phyloP scores from a whole-genome alignment of 305 asterid species.

The Fraxinus sp. region DNA sequence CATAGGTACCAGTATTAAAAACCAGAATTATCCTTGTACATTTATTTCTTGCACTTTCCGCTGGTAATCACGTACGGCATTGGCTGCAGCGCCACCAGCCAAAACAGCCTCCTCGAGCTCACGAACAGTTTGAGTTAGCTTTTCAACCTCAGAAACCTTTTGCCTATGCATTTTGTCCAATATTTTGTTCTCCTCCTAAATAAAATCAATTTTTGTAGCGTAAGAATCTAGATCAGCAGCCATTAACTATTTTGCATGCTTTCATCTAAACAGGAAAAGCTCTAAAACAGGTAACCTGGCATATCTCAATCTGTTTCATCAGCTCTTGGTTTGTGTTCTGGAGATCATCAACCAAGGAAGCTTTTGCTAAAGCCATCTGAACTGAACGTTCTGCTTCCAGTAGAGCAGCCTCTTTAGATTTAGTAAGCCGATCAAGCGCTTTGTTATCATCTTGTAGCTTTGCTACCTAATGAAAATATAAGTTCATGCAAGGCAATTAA shows the following conservation, averaged over 20 bases:
- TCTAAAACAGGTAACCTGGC: slow-evolving; percentile 62
- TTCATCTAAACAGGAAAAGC: slow-evolving; percentile 12
- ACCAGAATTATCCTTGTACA: slow-evolving; percentile 33
- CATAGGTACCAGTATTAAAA: no score
- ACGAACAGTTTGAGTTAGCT: slow-evolving; percentile 72
- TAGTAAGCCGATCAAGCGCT: slow-evolving; percentile 85
- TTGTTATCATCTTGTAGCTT: slow-evolving; percentile 88
- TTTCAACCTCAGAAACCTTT: slow-evolving; percentile 88
- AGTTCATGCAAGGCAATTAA: slow-evolving; percentile 7
- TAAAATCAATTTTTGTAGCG: background rate
- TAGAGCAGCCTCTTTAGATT: slow-evolving; percentile 91
- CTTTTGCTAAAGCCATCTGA: slow-evolving; percentile 84
- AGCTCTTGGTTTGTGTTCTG: slow-evolving; percentile 89
- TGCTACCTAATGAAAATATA: slow-evolving; percentile 53
- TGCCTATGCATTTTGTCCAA: slow-evolving; percentile 86
- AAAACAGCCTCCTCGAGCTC: slow-evolving; percentile 96
- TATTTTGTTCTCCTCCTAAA: slow-evolving; percentile 88
- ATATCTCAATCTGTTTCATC: slow-evolving; percentile 83
- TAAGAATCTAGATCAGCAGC: slow-evolving; percentile 21
- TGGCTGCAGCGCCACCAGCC: slow-evolving; percentile 96
- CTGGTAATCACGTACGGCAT: slow-evolving; percentile 87
- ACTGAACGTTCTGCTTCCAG: slow-evolving; percentile 86
- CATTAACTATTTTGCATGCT: background rate
- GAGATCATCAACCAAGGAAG: slow-evolving; percentile 88
- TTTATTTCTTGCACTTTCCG: slow-evolving; percentile 83